Conservation (phyloP, 1,284 basidiomycete species). For the Austroboletus novae-zelandiae region DNA sequence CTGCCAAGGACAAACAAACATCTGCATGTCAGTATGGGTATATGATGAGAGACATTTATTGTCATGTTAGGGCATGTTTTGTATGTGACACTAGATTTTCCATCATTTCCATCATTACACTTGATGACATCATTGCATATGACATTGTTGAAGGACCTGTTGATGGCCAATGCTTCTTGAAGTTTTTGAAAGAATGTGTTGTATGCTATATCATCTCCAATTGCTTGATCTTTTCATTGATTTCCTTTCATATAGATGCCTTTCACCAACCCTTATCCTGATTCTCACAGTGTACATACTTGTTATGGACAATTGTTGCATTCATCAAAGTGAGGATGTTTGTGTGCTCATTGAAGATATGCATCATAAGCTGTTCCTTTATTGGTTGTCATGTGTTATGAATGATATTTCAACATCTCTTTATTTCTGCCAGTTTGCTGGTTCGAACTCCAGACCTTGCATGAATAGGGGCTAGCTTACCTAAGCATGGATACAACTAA, state of each 20-base stretch:
- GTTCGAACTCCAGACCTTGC: no score
- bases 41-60: background rate
- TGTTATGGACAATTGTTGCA: slow-evolving; percentile 26
- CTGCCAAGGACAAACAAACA: slow-evolving; percentile 21
- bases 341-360: slow-evolving; percentile 17
- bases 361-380: background rate
- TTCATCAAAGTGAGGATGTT: slow-evolving; percentile 22
- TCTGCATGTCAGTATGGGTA: slow-evolving; percentile 1
- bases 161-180: background rate
- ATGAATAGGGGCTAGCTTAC: no score
- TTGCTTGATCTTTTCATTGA: background rate
- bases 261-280: slow-evolving; percentile 21
- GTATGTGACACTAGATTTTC: slow-evolving; percentile 10
- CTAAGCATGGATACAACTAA: no score
- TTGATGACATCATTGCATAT: slow-evolving; percentile 29
- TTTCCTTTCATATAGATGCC: slow-evolving; percentile 14
- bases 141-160: slow-evolving; percentile 23
- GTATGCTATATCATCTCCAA: background rate
- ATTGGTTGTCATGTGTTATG: no score
- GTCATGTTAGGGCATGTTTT: background rate
- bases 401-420: no score
- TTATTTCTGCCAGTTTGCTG: no score
- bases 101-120: slow-evolving; percentile 23
- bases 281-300: slow-evolving; percentile 15
- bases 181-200: slow-evolving; percentile 2